phyloP scores from a whole-genome alignment of 2,329 filamentous ascomycete genomes.

The Rhexocercosporidium sp. region DNA sequence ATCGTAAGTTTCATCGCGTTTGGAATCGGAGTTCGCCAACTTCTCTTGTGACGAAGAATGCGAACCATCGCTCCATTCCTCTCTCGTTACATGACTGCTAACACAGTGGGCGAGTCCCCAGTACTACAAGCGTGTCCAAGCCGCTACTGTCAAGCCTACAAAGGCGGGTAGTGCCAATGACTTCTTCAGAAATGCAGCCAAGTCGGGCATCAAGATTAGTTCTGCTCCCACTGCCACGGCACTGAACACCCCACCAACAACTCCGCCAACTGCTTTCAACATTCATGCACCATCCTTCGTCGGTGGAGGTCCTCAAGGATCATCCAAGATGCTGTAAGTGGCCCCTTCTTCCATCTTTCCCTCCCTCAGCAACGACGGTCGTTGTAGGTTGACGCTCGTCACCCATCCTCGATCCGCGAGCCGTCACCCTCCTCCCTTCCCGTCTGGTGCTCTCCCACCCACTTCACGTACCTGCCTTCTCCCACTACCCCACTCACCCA shows the following conservation, averaged over 20 bases:
- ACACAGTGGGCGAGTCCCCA: conserved; percentile 12
- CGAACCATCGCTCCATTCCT: neutral
- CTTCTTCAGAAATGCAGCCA: neutral
- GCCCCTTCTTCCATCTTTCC: neutral
- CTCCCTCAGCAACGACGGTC: no score
- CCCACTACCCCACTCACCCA: no score
- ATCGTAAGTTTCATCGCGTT: neutral
- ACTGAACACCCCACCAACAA: neutral
- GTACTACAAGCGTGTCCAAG: neutral
- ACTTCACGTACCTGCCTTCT: no score
- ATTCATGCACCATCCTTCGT: neutral
- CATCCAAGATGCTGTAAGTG: no score
- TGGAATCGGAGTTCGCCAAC: neutral
- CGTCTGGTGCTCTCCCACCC: no score
- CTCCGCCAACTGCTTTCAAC: neutral
- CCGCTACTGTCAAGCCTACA: neutral
- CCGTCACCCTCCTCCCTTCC: no score
- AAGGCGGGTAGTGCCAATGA: neutral
- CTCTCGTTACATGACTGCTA: neutral
- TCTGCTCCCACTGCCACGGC: neutral
- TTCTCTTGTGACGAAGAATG: neutral
- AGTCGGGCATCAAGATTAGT: neutral
- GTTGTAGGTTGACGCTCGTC: no score
- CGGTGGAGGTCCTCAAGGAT: neutral
- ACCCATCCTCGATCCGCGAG: no score